Conservation (phyloP, 2,329 filamentous ascomycete genomes). For the Hypoxylon sp. region DNA sequence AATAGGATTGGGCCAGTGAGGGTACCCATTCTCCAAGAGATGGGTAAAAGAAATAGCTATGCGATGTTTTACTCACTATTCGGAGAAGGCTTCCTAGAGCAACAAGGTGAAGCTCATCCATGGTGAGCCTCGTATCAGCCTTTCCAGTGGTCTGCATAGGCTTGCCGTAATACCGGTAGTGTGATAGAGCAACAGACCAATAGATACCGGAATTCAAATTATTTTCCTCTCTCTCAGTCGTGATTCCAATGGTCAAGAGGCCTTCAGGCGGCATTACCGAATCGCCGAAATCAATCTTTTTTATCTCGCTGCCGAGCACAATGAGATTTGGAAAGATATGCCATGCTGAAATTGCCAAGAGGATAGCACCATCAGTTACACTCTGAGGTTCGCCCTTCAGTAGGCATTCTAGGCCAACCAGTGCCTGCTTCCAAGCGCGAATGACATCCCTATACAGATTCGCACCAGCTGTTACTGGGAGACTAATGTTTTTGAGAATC, state of each 20-base stretch:
- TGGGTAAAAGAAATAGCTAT: not conserved
- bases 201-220: not conserved
- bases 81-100: slow-evolving; percentile 3
- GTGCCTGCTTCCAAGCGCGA: slow-evolving; percentile 12
- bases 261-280: not conserved
- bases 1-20: not conserved
- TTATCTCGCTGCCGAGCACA: not conserved
- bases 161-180: slow-evolving; percentile 3
- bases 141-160: not conserved
- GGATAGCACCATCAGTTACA: not conserved
- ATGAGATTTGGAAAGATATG: slow-evolving; percentile 18
- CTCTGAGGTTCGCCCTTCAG: slow-evolving; percentile 9
- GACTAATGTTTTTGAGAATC: slow-evolving; percentile 7
- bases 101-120: slow-evolving; percentile 1
- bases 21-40: not conserved
- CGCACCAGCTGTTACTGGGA: not conserved
- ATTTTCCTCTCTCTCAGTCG: not conserved
- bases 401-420: slow-evolving; percentile 3
- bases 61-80: not conserved
- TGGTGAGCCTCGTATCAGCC: not conserved
- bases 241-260: not conserved
- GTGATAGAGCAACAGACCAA: slow-evolving; percentile 3
- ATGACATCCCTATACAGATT: slow-evolving; percentile 5
- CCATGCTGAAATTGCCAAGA: slow-evolving; percentile 12
- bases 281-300: not conserved